A percentile compares a stretch with the other conserved stretches of the same genome.
Conservation (phyloP, 2,329 filamentous ascomycete genomes). For the Alternaria sp. region DNA sequence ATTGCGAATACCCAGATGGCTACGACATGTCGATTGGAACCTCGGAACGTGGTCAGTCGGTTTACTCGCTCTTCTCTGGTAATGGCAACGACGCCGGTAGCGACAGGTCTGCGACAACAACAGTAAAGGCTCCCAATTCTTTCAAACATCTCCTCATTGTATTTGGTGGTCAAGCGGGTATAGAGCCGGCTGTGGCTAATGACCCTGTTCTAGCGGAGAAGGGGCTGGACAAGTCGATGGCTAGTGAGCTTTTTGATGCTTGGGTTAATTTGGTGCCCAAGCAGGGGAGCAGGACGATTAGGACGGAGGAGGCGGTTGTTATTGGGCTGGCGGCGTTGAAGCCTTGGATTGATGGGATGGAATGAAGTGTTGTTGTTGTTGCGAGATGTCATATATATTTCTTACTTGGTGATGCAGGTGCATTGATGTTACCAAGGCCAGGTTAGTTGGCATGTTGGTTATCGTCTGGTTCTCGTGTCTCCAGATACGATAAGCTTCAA, state of each 20-base stretch:
- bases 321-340: constrained; percentile 76
- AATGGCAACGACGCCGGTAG: not conserved
- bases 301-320: constrained; percentile 85
- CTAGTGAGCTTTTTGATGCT: constrained; percentile 78
- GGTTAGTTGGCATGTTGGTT: no score
- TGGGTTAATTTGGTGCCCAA: constrained; percentile 84
- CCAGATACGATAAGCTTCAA: no score
- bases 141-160: constrained; percentile 80
- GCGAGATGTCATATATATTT: no score
- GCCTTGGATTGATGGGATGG: constrained; percentile 46
- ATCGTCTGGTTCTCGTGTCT: no score
- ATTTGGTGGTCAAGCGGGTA: constrained; percentile 81
- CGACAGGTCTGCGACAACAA: not conserved
- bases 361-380: no score
- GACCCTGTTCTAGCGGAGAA: constrained; percentile 67
- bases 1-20: constrained; percentile 76
- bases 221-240: constrained; percentile 70
- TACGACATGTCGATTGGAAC: constrained; percentile 87
- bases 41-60: constrained; percentile 74
- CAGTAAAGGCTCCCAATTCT: constrained; percentile 39
- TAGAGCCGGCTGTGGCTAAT: constrained; percentile 76
- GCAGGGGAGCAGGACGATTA: constrained; percentile 82
- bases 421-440: no score
- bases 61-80: constrained; percentile 47
- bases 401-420: no score